Percentiles rank a stretch among this genome's conserved stretches.
phyloP scores from a whole-genome alignment of 2,329 filamentous ascomycete genomes.

The Cyphellophora europaea region DNA sequence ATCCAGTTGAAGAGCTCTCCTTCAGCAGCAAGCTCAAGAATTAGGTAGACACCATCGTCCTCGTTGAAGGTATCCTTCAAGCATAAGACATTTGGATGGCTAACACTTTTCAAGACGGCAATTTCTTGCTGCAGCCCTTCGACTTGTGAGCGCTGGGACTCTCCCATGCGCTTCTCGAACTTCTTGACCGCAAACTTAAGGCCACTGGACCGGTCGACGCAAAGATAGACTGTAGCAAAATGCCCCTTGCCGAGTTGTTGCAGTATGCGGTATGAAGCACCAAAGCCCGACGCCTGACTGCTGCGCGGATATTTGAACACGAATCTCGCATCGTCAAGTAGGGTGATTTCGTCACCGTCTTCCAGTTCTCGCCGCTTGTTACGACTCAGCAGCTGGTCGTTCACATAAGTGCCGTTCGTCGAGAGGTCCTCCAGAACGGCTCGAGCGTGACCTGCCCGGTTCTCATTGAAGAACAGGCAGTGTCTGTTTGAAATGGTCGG shows the following conservation, averaged over 20 bases:
- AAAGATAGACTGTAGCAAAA: constrained; percentile 88
- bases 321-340: constrained; percentile 77
- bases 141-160: constrained; percentile 72
- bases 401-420: constrained; percentile 93
- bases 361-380: constrained; percentile 84
- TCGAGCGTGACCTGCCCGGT: constrained; percentile 45
- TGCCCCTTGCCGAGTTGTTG: constrained; percentile 89
- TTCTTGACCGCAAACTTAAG: constrained; percentile 85
- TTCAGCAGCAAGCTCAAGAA: constrained; percentile 81
- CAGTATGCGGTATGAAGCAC: constrained; percentile 74
- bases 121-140: constrained; percentile 92
- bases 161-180: constrained; percentile 76
- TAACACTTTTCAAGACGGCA: constrained; percentile 92
- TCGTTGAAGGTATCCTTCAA: constrained; percentile 95
- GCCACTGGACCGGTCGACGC: constrained; percentile 75
- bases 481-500: constrained; percentile 76
- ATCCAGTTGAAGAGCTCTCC: constrained; percentile 96
- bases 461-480: constrained; percentile 47
- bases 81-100: constrained; percentile 84
- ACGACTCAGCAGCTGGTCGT: constrained; percentile 79
- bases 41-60: constrained; percentile 77
- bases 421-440: constrained; percentile 89
- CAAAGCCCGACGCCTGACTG: constrained; percentile 64
- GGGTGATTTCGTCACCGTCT: constrained; percentile 82
- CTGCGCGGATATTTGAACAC: constrained; percentile 82